Base-by-base conservation (phyloP, 768 basidiomycete genomes). In the Pleurotus salmoneostramineus region DNA sequence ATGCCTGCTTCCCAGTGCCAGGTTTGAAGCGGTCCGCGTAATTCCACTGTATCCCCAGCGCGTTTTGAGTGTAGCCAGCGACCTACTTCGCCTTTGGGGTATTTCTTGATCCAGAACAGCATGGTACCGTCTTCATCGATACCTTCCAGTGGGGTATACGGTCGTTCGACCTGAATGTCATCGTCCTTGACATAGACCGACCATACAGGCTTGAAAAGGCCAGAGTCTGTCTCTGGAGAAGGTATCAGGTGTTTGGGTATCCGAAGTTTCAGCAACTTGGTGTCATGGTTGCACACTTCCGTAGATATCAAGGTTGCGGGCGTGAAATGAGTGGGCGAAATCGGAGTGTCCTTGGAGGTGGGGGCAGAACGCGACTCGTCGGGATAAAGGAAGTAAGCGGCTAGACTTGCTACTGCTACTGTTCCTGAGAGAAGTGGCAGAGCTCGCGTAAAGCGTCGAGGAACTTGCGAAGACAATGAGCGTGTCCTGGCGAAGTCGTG, bases 101-200 rank as follows among this genome's bases (percentile, higher is more conserved):
- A 93, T 58, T 77, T 83, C 72, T 93, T 94, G 6, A 94, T 77
- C 92, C 92, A 94, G 52, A 94, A 83, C 37, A 74, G 74, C 76
- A 94, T 86, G 47, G 75, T 73, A 0, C 91, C 90, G 8, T 84
- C 66, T 55, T 78, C 72, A 52, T 88, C 85, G 21, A 92, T 73
- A 17, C 91, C 87, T 60, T 84, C 77, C 49, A 94, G 72, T 3
- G 92, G 92, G 4, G 93, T 94, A 66, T 93, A 94, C 10, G 90
- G 85, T 56, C 92, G 72, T 65, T 94, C 92, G 34, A 93, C 89
- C 70, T 93, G 92, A 17, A 94, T 92, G 63, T 93, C 92, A 61
- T 88, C 87, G 66, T 94, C 90, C 67, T 93, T 94, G 67, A 93
- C 76, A 68, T 79, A 93, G 10, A 94, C 73, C 40, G 89, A 89